Conservation (phyloP, 306 rosid species). For the Hippophae tibetana region DNA sequence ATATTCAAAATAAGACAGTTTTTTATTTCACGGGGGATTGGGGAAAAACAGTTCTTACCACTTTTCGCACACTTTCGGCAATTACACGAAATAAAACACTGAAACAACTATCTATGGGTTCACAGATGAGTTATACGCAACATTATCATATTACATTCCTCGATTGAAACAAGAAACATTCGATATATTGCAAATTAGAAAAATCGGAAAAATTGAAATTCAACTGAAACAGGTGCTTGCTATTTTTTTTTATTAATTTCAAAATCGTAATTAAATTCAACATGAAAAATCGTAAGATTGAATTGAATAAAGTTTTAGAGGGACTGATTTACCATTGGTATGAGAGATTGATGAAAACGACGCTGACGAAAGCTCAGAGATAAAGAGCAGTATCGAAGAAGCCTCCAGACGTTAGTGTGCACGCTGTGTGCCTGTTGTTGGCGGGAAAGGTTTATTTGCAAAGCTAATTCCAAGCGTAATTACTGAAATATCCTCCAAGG, state of each 20-base stretch:
- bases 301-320: background rate
- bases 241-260: background rate
- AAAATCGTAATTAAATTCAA: background rate
- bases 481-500: background rate
- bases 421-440: background rate
- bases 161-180: too few relatives aligned
- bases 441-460: slow-evolving; percentile 5
- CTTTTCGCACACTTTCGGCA: too few relatives aligned
- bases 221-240: background rate
- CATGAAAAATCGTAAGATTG: background rate
- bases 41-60: too few relatives aligned
- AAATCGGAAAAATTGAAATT: background rate
- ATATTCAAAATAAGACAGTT: too few relatives aligned
- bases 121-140: too few relatives aligned
- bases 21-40: too few relatives aligned
- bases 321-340: slow-evolving; percentile 18
- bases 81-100: too few relatives aligned
- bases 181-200: too few relatives aligned
- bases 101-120: too few relatives aligned
- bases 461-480: background rate
- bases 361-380: background rate
- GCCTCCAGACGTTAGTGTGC: background rate
- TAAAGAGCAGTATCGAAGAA: slow-evolving; percentile 6
- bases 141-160: too few relatives aligned
- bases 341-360: slow-evolving; percentile 1